Evolutionary conservation across 1,139 yeast species (phyloP).

Genomic region (Casaregolazyma lundiana): DNA sequence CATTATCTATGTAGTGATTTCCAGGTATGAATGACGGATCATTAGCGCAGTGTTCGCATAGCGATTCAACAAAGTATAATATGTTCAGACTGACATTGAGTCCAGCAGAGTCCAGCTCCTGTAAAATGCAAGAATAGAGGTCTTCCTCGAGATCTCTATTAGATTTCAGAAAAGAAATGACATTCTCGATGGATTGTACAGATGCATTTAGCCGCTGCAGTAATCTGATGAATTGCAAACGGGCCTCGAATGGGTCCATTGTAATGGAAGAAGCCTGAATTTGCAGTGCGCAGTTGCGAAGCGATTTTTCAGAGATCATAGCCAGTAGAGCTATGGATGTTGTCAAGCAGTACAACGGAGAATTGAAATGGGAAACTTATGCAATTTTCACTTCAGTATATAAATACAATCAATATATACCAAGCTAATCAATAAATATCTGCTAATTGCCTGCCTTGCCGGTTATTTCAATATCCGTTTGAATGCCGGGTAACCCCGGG

Average conservation of each 20-base stretch:
- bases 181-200: slow-evolving; percentile 48
- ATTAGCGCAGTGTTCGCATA: slow-evolving; percentile 35
- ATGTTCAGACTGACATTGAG: slow-evolving; percentile 62
- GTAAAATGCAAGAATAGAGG: slow-evolving; percentile 64
- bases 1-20: slow-evolving; percentile 20
- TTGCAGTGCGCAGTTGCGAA: too few species aligned
- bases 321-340: too few species aligned
- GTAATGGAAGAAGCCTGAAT: not conserved
- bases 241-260: slow-evolving; percentile 80
- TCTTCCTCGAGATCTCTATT: slow-evolving; percentile 63
- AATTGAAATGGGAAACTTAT: too few species aligned
- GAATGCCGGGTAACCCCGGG: not conserved
- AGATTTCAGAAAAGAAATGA: slow-evolving; percentile 57
- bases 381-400: too few species aligned
- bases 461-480: too few species aligned
- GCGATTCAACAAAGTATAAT: slow-evolving; percentile 62
- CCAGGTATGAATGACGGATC: slow-evolving; percentile 7
- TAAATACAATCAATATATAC: too few species aligned
- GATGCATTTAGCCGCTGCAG: slow-evolving; percentile 62
- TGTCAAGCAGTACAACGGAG: too few species aligned
- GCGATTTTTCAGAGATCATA: too few species aligned
- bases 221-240: slow-evolving; percentile 61
- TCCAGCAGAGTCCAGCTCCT: slow-evolving; percentile 45
- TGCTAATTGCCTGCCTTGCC: too few species aligned
- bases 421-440: too few species aligned